phyloP scores from a whole-genome alignment of 2,329 filamentous ascomycete species.

The Ophiostoma pallidulum region DNA sequence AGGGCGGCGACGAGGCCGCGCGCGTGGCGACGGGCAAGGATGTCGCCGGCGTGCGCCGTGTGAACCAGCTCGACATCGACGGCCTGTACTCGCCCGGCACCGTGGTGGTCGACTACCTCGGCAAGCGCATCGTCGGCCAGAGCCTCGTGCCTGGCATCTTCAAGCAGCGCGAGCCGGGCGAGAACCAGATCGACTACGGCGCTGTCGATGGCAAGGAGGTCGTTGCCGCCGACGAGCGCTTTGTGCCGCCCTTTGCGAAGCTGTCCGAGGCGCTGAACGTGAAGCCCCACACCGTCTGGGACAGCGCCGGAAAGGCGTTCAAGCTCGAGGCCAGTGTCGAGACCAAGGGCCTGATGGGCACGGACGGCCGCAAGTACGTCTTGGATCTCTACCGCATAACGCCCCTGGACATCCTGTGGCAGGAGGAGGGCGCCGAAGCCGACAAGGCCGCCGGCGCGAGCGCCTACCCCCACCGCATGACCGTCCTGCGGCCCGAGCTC shows the following conservation, averaged over 20 bases:
- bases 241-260: constrained; percentile 75
- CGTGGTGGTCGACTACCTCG: constrained; percentile 91
- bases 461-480: constrained; percentile 91
- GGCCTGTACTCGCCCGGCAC: constrained; percentile 93
- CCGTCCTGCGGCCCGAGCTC: constrained; percentile 80
- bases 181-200: constrained; percentile 98
- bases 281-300: constrained; percentile 95
- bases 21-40: constrained; percentile 95
- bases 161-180: constrained; percentile 92
- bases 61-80: constrained; percentile 94
- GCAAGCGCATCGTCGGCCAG: constrained; percentile 93
- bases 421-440: constrained; percentile 56
- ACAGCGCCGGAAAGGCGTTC: constrained; percentile 84
- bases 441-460: constrained; percentile 32
- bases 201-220: constrained; percentile 96
- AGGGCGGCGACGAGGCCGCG: constrained; percentile 93
- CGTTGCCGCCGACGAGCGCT: constrained; percentile 81
- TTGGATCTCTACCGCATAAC: constrained; percentile 92
- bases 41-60: constrained; percentile 82
- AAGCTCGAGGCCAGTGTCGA: constrained; percentile 93
- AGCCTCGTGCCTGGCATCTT: constrained; percentile 98
- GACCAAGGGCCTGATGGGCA: constrained; percentile 94
- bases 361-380: constrained; percentile 95
- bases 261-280: constrained; percentile 83
- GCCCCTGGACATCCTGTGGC: constrained; percentile 81